Conservation (phyloP, 2,329 filamentous ascomycete species). For the Sporothrix variecibatus region DNA sequence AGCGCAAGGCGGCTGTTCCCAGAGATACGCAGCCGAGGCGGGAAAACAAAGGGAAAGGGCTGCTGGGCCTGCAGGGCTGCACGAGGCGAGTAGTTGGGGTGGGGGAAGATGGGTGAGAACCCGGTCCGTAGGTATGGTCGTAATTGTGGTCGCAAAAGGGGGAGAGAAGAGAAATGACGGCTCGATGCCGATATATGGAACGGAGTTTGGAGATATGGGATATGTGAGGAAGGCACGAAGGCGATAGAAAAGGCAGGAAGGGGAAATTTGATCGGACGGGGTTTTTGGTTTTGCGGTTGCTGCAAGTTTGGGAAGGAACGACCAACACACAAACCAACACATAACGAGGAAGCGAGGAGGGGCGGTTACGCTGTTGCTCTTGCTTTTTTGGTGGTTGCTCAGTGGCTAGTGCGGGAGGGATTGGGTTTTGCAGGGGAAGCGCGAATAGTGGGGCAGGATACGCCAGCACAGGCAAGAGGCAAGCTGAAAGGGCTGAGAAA, state of each 20-base stretch:
- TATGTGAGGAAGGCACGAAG: not conserved
- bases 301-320: slow-evolving; percentile 10
- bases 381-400: not conserved
- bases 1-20: not conserved
- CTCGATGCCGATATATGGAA: not conserved
- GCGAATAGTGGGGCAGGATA: slow-evolving; percentile 20
- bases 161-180: not conserved
- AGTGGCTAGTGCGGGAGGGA: slow-evolving; percentile 11
- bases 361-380: not conserved
- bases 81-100: not conserved
- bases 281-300: not conserved
- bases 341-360: slow-evolving; percentile 11
- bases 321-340: not conserved
- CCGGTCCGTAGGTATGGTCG: not conserved
- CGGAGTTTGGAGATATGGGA: slow-evolving; percentile 1
- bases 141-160: not conserved
- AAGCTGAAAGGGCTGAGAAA: slow-evolving; percentile 16
- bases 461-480: not conserved
- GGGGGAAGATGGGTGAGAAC: not conserved
- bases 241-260: slow-evolving; percentile 2
- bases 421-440: not conserved
- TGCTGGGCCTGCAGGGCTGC: slow-evolving; percentile 16
- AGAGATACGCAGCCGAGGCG: slow-evolving; percentile 17
- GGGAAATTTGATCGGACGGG: not conserved
- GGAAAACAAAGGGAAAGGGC: not conserved